phyloP scores from a whole-genome alignment of 2,329 filamentous ascomycete genomes.

The Epichloe sp. region DNA sequence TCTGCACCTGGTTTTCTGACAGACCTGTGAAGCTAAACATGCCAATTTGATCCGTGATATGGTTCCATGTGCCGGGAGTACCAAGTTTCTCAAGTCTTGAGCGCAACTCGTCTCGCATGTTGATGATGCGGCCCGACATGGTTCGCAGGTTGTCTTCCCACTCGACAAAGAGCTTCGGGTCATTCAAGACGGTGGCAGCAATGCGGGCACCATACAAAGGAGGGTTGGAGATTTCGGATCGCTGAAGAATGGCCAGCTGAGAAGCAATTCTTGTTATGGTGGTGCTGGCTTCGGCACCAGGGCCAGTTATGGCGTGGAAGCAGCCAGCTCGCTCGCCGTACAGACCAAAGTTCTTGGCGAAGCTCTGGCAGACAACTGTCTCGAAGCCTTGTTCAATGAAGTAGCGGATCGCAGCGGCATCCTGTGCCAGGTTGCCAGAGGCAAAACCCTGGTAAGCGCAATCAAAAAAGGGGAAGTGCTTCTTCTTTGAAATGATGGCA shows the following conservation, averaged over 20 bases:
- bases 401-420: conserved; percentile 87
- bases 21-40: conserved; percentile 96
- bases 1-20: conserved; percentile 57
- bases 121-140: conserved; percentile 91
- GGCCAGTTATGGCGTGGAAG: conserved; percentile 82
- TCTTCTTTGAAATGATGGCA: conserved; percentile 57
- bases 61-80: conserved; percentile 87
- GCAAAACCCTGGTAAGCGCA: conserved; percentile 96
- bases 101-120: conserved; percentile 72
- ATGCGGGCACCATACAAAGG: conserved; percentile 90
- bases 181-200: conserved; percentile 72
- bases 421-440: conserved; percentile 71
- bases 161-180: conserved; percentile 66
- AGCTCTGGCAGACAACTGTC: conserved; percentile 79
- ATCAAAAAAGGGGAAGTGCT: conserved; percentile 97
- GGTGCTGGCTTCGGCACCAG: conserved; percentile 51
- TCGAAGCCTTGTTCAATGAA: conserved; percentile 88
- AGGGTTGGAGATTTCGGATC: conserved; percentile 94
- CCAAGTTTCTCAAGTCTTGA: conserved; percentile 69
- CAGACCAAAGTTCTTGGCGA: conserved; percentile 95
- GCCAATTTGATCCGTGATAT: conserved; percentile 97
- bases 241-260: conserved; percentile 87
- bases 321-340: conserved; percentile 94
- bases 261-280: conserved; percentile 57
- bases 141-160: conserved; percentile 87